Base-by-base conservation (phyloP, 2,329 filamentous ascomycete species). In the Ceratocystis cacaofunesta region DNA sequence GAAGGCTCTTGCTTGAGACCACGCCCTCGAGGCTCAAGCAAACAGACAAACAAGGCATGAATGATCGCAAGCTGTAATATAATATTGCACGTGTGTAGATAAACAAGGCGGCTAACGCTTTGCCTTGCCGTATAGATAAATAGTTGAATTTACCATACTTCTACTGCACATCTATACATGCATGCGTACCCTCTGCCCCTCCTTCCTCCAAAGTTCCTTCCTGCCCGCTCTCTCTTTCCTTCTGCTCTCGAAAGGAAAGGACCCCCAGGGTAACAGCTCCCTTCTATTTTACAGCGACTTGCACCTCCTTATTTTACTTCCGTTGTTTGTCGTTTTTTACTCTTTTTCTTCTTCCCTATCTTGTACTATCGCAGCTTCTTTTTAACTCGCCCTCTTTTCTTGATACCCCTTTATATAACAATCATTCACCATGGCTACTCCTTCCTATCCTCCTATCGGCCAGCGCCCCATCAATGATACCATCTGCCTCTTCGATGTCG, bases 401-500 rank as follows among this genome's bases (percentile, higher is more conserved):
- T 62, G 60, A 58, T 68, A 55, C 62, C 62, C 61, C 52, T 8
- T 22, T n/a, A 58, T 17, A 48, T 17, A 41, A n/a, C 32, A 32
- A 61, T 68, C 25, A 50, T 22, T 41, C 30, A 61, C 52, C 5
- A 82, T 82, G 79, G 75, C 75, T 69, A 69, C 73, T 30, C 19
- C 55, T n/a, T 64, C 74, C 50, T 89, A 86, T 77, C 87, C 91
- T 66, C 84, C 90, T 69, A 84, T 97, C 70, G 83, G 87, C 74
- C 81, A 92, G 72, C 90, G 94, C 70, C 89, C 90, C 55, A 78
- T 96, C 76, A 90, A 92, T 79, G 90, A 94, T 81, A 97, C 92
- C 69, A 89, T 99, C 76, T 86, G 85, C 73, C 87, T 99, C 69
- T 99, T 99, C 77, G 94, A 99, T 77, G 94, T 99, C 68, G 94